A percentile compares a stretch with the other conserved stretches of the same genome.
phyloP scores from a whole-genome alignment of 331 rosid species.

The Phaseolus coccineus region DNA sequence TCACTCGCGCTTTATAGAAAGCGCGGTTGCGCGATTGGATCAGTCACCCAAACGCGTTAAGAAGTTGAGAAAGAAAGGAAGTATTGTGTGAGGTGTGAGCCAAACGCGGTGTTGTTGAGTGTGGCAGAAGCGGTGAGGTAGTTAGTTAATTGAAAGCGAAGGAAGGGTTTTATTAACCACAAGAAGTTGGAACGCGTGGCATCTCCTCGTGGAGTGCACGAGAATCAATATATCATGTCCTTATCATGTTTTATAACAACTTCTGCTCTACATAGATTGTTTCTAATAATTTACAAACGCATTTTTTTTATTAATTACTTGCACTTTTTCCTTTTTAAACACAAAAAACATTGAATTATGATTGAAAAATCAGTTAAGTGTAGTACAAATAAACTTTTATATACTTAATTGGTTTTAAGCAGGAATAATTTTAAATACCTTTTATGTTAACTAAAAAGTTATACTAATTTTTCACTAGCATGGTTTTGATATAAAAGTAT shows the following conservation, averaged over 20 bases:
- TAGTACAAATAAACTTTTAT: too few species aligned
- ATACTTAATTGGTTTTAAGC: neutral
- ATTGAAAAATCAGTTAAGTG: too few species aligned
- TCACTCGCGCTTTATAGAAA: conserved; percentile 40
- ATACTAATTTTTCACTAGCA: neutral
- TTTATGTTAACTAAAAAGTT: neutral
- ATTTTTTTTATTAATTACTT: too few species aligned
- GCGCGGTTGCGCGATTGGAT: conserved; percentile 2
- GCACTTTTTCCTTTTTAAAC: too few species aligned
- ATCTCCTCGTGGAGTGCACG: neutral
- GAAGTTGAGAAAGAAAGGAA: neutral
- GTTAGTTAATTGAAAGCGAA: conserved; percentile 28
- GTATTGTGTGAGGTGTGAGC: neutral
- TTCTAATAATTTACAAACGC: neutral
- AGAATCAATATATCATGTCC: neutral
- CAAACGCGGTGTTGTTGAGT: conserved; percentile 35
- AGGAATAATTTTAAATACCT: too few species aligned
- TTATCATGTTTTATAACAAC: neutral
- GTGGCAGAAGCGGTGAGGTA: neutral
- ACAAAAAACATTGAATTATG: neutral
- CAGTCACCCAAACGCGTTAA: conserved; percentile 35
- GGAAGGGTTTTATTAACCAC: neutral
- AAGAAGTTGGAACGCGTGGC: neutral
- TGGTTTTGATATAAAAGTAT: neutral
- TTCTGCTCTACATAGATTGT: neutral